Conservation (phyloP, 768 basidiomycete genomes). For the Tricholoma furcatifolium region DNA sequence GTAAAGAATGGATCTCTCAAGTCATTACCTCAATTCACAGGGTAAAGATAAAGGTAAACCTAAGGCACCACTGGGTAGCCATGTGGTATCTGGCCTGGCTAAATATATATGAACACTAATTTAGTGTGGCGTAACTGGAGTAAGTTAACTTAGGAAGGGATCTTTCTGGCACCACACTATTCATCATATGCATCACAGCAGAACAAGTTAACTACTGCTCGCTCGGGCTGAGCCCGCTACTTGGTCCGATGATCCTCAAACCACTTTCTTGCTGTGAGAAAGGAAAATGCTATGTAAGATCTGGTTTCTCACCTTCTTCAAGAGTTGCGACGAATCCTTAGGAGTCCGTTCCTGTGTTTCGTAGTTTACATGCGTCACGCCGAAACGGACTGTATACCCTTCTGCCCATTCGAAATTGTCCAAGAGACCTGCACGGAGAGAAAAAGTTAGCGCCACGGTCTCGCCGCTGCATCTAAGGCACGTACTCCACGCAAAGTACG, state of each 20-base stretch:
- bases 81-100: too few relatives aligned
- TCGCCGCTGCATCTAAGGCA: slow-evolving; percentile 4
- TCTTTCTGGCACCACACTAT: too few relatives aligned
- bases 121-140: too few relatives aligned
- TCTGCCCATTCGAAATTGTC: slow-evolving; percentile 79
- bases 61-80: too few relatives aligned
- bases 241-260: slow-evolving; percentile 7
- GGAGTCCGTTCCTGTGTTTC: slow-evolving; percentile 60
- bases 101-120: too few relatives aligned
- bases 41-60: too few relatives aligned
- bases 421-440: slow-evolving; percentile 44
- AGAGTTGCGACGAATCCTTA: slow-evolving; percentile 57
- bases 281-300: background rate
- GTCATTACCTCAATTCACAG: too few relatives aligned
- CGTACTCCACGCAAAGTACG: slow-evolving; percentile 70
- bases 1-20: too few relatives aligned
- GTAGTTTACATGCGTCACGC: slow-evolving; percentile 69
- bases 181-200: too few relatives aligned
- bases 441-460: background rate
- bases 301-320: slow-evolving; percentile 31
- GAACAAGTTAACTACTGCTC: too few relatives aligned
- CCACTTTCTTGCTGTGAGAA: slow-evolving; percentile 11
- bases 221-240: background rate
- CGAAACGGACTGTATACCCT: slow-evolving; percentile 65
- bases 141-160: too few relatives aligned